Percentiles rank a stretch among this genome's conserved stretches.
Evolutionary conservation across 2,329 filamentous ascomycete genomes (phyloP).

Genomic region (Trichophyton equinum): DNA sequence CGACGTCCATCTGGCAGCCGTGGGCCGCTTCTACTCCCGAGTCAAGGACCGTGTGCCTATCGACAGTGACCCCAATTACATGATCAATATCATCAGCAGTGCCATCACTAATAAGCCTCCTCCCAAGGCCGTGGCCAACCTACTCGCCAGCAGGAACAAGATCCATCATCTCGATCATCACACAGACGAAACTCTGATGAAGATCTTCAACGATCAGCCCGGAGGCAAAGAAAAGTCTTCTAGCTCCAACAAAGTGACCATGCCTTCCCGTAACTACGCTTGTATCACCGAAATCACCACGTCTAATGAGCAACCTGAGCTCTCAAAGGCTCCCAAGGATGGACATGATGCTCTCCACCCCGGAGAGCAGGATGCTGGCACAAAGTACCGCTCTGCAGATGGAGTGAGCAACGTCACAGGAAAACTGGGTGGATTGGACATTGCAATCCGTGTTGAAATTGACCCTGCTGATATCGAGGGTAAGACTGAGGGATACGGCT

Average conservation of each 20-base stretch:
- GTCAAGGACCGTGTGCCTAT: slow-evolving; percentile 44
- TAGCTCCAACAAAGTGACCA: slow-evolving; percentile 69
- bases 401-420: slow-evolving; percentile 27
- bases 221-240: slow-evolving; percentile 50
- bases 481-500: slow-evolving; percentile 36
- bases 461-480: slow-evolving; percentile 31
- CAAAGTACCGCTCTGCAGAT: slow-evolving; percentile 59
- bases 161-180: slow-evolving; percentile 51
- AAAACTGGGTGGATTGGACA: slow-evolving; percentile 33
- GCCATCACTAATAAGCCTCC: slow-evolving; percentile 59
- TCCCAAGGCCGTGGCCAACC: slow-evolving; percentile 51
- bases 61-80: slow-evolving; percentile 50
- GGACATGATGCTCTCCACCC: slow-evolving; percentile 59
- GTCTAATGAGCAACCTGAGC: slow-evolving; percentile 6
- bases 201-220: slow-evolving; percentile 51
- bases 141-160: slow-evolving; percentile 51
- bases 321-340: slow-evolving; percentile 37
- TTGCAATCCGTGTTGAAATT: slow-evolving; percentile 37
- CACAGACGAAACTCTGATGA: slow-evolving; percentile 52
- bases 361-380: slow-evolving; percentile 69
- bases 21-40: slow-evolving; percentile 53
- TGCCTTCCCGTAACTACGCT: slow-evolving; percentile 56
- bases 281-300: slow-evolving; percentile 44
- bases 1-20: slow-evolving; percentile 52
- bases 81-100: slow-evolving; percentile 51